Base-by-base conservation (phyloP, 768 basidiomycete genomes). In the Mycena metata region DNA sequence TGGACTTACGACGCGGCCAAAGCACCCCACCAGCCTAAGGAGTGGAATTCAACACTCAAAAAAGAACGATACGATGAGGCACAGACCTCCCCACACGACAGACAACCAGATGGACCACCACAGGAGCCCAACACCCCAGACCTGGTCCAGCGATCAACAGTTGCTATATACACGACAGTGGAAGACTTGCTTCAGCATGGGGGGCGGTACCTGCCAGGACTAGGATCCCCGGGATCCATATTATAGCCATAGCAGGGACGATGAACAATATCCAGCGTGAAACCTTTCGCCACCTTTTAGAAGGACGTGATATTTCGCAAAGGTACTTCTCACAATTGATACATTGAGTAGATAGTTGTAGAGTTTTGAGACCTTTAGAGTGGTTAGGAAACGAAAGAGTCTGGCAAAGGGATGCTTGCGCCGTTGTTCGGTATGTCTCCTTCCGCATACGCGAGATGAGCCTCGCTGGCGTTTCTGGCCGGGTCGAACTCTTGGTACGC, bases 31-130 rank as follows among this genome's bases (percentile, higher is more conserved):
- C 93, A 96, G 19, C 92, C 92, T 75, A 79, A 12, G 17, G 9
- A 24, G 41, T 41, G 12, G 21, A 12, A 60, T 55, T 16, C 3
- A 24, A 15, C 7, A 21, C 11, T 11, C 2, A 46, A 36, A n/a
- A 43, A 10, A 42, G 45, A 46, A 5, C 6, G 9, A 26, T 39
- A 39, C 2, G 11, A 39, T 15, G 10, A 60, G 43, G 16, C 30
- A 30, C 30, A 30, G 3, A 60, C 66, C 66, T 67, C 66, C 88
- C 95, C 95, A 97, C 6, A 88, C 80, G 36, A 96, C 88, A 43
- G 85, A 87, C 33, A 96, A 80, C 94, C 94, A 97, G 64, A 95
- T 89, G 66, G 90, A 92, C 93, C 93, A 96, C 88, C 89, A 94
- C 8, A 92, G 60, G 51, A 92, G 77, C 62, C 81, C 81, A 12